Evolutionary conservation across 306 rosid genomes (phyloP), one percentile per base, ranked within the genome.

Genomic region (Cucumis hystrix): DNA sequence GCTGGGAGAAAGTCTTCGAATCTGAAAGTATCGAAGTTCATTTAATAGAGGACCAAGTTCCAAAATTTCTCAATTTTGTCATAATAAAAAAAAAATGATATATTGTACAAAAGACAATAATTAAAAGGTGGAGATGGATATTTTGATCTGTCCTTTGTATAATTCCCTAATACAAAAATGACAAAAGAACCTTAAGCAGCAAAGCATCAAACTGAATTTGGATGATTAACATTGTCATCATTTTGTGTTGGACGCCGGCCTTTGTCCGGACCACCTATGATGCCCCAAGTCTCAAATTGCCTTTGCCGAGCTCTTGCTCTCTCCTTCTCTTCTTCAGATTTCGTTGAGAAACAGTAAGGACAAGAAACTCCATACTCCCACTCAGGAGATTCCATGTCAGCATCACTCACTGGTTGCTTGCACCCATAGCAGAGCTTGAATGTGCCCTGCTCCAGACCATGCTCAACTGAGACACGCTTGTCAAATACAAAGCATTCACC

Each of bases 401-500:
- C 87, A 80, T 92, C 97, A 79, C 93, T 92, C 72, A 95, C 93
- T 2, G 98, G 98, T 79, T 95, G 92, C 86, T 95, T 92, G 79
- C 97, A 95, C 58, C 98, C 97, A 59, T 92, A 92, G 84, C 98
- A 92, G n/a, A 95, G 90, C 86, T 95, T 92, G 89, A 89, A 88
- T 77, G 85, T 88, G 79, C 98, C 98, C 77, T 74, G 97, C 64
- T 83, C 92, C 83, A 92, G 86, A 28, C 97, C 96, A 77, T 92
- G 98, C 77, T 90, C 97, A 7, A 95, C 98, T 0, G 98, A 92
- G 17, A 89, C 97, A 75, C 97, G 88, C 85, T 92, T 95, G 87
- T 92, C 98, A 13, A 95, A 95, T 80, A 92, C 98, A 78, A 95
- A 95, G 78, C 98, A 92, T 79, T 95, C 98, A 15, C 98, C 98